These are phyloP conservation scores for Sphenostylis stenocarpa DNA, from an alignment of 306 rosid species.

Conservation along the genomic window DNA sequence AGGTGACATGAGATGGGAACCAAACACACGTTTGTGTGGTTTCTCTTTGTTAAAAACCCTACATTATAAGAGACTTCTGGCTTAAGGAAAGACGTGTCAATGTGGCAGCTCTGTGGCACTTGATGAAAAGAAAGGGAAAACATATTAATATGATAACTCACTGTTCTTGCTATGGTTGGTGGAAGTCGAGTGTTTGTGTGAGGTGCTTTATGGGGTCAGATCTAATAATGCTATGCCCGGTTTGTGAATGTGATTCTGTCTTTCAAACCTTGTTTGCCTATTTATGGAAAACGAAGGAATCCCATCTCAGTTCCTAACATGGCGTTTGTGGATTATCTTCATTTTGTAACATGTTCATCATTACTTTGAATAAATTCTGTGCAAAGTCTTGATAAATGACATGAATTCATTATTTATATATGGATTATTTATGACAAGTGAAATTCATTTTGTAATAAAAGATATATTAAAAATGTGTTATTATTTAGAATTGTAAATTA, in stretches of 20 bases:
- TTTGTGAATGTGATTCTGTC: not conserved
- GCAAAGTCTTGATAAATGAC: not conserved
- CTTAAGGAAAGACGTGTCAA: not conserved
- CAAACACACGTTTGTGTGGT: not conserved
- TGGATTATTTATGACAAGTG: not conserved
- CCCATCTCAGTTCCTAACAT: not conserved
- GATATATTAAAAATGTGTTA: not conserved
- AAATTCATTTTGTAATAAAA: not conserved
- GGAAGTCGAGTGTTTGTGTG: not conserved
- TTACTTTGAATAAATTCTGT: not conserved
- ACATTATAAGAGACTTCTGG: not conserved
- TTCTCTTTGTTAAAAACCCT: not conserved
- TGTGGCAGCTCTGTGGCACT: not conserved
- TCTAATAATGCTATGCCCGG: not conserved
- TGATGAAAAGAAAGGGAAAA: not conserved
- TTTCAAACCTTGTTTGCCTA: not conserved
- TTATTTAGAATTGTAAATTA: not conserved
- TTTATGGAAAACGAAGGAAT: not conserved
- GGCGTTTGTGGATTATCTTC: not conserved
- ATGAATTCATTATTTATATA: not conserved
- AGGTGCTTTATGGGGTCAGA: not conserved
- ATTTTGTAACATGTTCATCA: not conserved
- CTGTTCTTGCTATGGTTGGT: not conserved
- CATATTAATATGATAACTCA: not conserved
- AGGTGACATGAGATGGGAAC: not conserved